Conservation (phyloP, 2,329 filamentous ascomycete species). For the Hortaea sp. region DNA sequence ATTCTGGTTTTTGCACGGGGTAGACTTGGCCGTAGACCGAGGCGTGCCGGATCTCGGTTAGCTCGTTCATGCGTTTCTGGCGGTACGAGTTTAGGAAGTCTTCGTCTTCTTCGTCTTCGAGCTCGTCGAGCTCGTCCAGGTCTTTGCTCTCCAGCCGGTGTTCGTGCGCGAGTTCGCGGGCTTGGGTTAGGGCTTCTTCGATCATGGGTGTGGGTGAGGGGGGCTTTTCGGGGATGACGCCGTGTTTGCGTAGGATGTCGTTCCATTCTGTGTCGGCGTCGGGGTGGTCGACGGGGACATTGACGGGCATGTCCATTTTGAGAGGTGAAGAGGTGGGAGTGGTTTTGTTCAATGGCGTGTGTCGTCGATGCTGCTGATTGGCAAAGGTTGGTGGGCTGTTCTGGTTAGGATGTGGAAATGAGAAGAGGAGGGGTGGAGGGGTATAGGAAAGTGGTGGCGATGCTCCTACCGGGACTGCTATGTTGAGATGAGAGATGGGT, state of each 20-base stretch:
- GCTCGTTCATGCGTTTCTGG: constrained; percentile 74
- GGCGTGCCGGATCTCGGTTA: constrained; percentile 63
- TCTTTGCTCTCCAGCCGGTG: constrained; percentile 91
- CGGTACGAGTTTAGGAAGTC: constrained; percentile 80
- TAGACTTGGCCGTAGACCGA: constrained; percentile 84
- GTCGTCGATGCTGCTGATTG: too few species aligned
- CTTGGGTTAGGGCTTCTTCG: constrained; percentile 83
- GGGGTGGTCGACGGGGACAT: constrained; percentile 85
- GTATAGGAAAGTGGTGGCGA: too few species aligned
- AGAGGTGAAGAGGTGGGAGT: too few species aligned
- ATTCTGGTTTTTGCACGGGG: constrained; percentile 89
- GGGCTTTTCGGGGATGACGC: constrained; percentile 94
- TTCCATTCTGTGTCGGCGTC: constrained; percentile 99
- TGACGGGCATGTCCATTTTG: constrained; percentile 45
- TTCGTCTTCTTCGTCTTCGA: constrained; percentile 94
- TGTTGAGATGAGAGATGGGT: too few species aligned
- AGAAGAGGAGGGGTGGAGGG: too few species aligned
- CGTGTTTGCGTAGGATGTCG: constrained; percentile 93
- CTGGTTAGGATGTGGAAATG: too few species aligned
- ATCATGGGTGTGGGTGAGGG: constrained; percentile 93
- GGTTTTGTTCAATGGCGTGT: too few species aligned
- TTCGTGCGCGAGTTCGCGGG: constrained; percentile 73
- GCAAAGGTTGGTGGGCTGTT: too few species aligned
- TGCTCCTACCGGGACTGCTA: too few species aligned
- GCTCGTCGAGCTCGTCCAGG: constrained; percentile 80